Evolutionary conservation across 2,329 filamentous ascomycete species (phyloP).

Genomic region (Cucurbitaria berberidis): DNA sequence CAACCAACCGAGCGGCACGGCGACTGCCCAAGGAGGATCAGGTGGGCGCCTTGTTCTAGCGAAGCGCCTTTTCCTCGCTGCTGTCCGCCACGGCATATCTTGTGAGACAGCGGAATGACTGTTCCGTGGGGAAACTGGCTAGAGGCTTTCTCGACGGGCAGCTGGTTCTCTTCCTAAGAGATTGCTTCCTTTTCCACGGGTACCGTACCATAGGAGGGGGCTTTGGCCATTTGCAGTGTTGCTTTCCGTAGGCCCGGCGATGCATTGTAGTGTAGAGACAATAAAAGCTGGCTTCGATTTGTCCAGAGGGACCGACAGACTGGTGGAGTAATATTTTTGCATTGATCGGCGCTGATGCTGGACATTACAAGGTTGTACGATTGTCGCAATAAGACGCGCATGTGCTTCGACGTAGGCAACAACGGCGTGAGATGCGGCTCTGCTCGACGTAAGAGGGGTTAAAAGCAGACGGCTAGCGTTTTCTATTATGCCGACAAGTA

Average conservation of each 20-base stretch:
- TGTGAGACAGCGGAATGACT: constrained; percentile 7
- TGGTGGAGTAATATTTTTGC: neutral
- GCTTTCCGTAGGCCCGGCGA: neutral
- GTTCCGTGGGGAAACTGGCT: constrained; percentile 10
- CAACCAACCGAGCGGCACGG: constrained; percentile 28
- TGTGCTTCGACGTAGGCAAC: constrained; percentile 9
- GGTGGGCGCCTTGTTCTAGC: constrained; percentile 24
- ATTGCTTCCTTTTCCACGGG: neutral
- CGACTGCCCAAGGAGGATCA: constrained; percentile 22
- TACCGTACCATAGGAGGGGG: neutral
- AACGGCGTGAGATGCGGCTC: constrained; percentile 24
- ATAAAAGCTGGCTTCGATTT: neutral
- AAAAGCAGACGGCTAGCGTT: constrained; percentile 22
- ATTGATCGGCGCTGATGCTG: neutral
- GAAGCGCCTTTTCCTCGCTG: constrained; percentile 19
- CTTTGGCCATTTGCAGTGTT: neutral
- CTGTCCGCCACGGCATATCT: constrained; percentile 10
- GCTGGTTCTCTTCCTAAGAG: neutral
- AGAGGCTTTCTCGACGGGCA: constrained; percentile 1
- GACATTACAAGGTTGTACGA: constrained; percentile 4
- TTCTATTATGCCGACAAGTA: constrained; percentile 6
- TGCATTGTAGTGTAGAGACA: neutral
- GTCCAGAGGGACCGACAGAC: neutral
- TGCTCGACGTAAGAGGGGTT: constrained; percentile 22
- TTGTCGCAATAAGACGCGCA: constrained; percentile 14